Conservation (phyloP, 2,329 filamentous ascomycete species). For the Lomentospora prolificans region DNA sequence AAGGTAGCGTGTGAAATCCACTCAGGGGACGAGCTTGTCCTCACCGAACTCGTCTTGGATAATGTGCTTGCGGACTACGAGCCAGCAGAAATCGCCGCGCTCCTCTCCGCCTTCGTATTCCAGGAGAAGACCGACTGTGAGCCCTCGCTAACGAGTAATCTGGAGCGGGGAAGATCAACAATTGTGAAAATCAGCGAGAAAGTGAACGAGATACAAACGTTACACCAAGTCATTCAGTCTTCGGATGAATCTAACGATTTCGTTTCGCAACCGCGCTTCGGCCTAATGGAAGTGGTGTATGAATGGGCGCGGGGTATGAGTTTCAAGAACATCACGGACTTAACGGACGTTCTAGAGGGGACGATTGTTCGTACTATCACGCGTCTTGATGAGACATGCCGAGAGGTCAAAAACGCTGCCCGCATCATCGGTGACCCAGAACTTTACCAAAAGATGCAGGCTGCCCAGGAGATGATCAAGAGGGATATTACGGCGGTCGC, state of each 20-base stretch:
- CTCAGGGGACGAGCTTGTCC: slow-evolving; percentile 88
- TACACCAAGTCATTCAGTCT: slow-evolving; percentile 85
- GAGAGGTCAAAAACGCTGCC: slow-evolving; percentile 95
- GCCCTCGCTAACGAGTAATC: slow-evolving; percentile 69
- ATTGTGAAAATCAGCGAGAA: slow-evolving; percentile 89
- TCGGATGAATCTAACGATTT: slow-evolving; percentile 91
- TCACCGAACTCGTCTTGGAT: slow-evolving; percentile 92
- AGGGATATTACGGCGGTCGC: slow-evolving; percentile 87
- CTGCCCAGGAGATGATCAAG: slow-evolving; percentile 96
- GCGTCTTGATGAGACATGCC: slow-evolving; percentile 85
- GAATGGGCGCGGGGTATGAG: slow-evolving; percentile 98
- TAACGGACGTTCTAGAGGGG: slow-evolving; percentile 94
- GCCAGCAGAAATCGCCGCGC: slow-evolving; percentile 88
- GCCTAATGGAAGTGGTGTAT: slow-evolving; percentile 93
- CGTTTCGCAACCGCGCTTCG: slow-evolving; percentile 76
- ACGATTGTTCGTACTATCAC: slow-evolving; percentile 96
- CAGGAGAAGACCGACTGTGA: slow-evolving; percentile 86
- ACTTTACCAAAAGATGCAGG: slow-evolving; percentile 93
- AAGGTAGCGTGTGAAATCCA: slow-evolving; percentile 98
- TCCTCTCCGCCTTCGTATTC: slow-evolving; percentile 92
- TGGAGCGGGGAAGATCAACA: slow-evolving; percentile 73
- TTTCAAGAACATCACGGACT: slow-evolving; percentile 92
- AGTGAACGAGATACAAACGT: slow-evolving; percentile 80
- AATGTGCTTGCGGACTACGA: slow-evolving; percentile 94
- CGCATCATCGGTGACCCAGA: slow-evolving; percentile 90